These are phyloP conservation scores for Ustilago xerochloae DNA, from an alignment of 1,284 basidiomycete genomes.

Conservation along the genomic window DNA sequence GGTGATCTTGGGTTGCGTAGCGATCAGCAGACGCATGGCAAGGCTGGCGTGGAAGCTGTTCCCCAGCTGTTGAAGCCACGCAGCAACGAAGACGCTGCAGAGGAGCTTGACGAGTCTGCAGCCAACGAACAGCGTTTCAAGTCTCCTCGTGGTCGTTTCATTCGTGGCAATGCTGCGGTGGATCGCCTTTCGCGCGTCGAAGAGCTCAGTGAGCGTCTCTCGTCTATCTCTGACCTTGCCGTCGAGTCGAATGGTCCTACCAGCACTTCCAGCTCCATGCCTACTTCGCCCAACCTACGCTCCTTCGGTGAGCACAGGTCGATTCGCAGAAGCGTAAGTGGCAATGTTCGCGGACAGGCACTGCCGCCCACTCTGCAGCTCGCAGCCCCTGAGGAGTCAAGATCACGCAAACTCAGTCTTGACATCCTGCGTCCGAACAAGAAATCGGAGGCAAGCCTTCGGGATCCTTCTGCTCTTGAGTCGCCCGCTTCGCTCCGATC, in stretches of 20 bases:
- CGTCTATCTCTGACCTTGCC: conserved; percentile 9
- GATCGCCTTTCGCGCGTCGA: conserved; percentile 44
- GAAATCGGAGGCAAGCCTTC: background rate
- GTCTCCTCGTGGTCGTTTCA: conserved; percentile 34
- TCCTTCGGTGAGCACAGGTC: conserved; percentile 41
- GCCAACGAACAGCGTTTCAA: conserved; percentile 18
- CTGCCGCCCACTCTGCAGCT: conserved; percentile 17
- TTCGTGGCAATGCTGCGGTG: conserved; percentile 7
- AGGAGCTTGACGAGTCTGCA: conserved; percentile 2
- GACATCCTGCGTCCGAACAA: conserved; percentile 16
- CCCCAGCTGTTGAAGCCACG: background rate
- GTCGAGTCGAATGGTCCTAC: background rate
- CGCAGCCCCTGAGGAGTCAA: background rate
- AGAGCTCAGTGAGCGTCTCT: conserved; percentile 34
- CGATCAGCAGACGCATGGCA: background rate
- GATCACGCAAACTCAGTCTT: conserved; percentile 14
- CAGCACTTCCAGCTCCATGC: conserved; percentile 1
- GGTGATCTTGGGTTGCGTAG: background rate
- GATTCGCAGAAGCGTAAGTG: conserved; percentile 20
- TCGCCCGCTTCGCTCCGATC: conserved; percentile 14
- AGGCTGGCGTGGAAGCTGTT: background rate
- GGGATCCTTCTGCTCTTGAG: background rate
- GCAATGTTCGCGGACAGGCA: conserved; percentile 10
- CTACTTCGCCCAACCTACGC: conserved; percentile 23
- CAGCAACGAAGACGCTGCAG: conserved; percentile 5